Percentiles rank a stretch among this genome's conserved stretches.
These are phyloP conservation scores for Dentipellis fragilis DNA, from an alignment of 768 basidiomycete species.

Conservation along the genomic window DNA sequence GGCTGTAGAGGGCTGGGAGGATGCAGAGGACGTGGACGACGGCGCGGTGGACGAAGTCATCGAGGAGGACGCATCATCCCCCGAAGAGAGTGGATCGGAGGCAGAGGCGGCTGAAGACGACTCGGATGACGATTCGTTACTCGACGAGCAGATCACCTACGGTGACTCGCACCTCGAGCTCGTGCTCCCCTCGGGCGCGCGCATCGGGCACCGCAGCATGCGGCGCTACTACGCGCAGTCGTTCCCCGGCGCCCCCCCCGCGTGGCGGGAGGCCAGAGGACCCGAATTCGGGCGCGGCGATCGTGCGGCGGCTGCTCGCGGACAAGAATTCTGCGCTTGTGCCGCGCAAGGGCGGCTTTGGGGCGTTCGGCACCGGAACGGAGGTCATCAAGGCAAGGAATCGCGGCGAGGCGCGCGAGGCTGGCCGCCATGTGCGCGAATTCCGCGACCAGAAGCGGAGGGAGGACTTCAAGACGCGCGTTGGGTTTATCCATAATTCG, in stretches of 20 bases:
- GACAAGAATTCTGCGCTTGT: slow-evolving; percentile 84
- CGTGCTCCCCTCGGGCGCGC: slow-evolving; percentile 84
- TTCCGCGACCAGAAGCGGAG: slow-evolving; percentile 71
- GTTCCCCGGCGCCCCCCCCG: slow-evolving; percentile 36
- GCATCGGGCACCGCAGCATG: slow-evolving; percentile 88
- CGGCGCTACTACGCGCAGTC: slow-evolving; percentile 81
- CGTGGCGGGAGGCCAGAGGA: slow-evolving; percentile 39
- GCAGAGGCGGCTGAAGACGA: slow-evolving; percentile 30
- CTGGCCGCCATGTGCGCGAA: slow-evolving; percentile 76
- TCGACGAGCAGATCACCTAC: slow-evolving; percentile 52
- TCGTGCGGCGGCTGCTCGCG: slow-evolving; percentile 66
- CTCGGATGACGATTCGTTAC: slow-evolving; percentile 31
- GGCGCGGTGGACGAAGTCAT: slow-evolving; percentile 21
- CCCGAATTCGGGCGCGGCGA: slow-evolving; percentile 61
- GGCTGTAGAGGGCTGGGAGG: slow-evolving; percentile 21
- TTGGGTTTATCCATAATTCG: slow-evolving; percentile 69
- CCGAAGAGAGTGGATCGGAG: slow-evolving; percentile 21
- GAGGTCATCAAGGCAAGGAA: slow-evolving; percentile 87
- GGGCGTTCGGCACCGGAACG: slow-evolving; percentile 74
- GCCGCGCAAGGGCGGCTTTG: slow-evolving; percentile 76
- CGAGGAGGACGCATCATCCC: slow-evolving; percentile 21
- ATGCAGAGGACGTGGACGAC: slow-evolving; percentile 24
- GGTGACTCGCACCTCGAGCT: slow-evolving; percentile 82
- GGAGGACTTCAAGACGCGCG: slow-evolving; percentile 78
- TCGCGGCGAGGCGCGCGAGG: slow-evolving; percentile 89